These are phyloP conservation scores for Orbilia ellipsospora DNA, from an alignment of 2,329 filamentous ascomycete genomes.

Conservation along the genomic window DNA sequence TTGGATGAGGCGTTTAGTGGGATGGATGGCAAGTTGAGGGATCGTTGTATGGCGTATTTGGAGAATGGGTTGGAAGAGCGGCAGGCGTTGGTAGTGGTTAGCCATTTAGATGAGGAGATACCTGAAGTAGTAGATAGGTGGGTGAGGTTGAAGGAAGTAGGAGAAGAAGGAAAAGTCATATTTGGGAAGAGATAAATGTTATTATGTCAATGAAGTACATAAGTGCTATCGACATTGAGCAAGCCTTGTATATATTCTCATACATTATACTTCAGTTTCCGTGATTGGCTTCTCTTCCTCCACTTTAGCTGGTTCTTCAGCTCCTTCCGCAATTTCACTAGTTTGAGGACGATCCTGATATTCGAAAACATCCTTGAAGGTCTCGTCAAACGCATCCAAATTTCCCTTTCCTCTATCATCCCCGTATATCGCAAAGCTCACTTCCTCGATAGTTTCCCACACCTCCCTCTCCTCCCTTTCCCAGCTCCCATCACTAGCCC, in stretches of 20 bases:
- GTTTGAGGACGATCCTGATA: background rate
- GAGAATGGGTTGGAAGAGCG: slow-evolving; percentile 66
- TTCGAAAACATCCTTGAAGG: slow-evolving; percentile 64
- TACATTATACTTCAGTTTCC: background rate
- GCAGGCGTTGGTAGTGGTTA: slow-evolving; percentile 91
- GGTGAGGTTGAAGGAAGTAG: slow-evolving; percentile 57
- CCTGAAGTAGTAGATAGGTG: slow-evolving; percentile 65
- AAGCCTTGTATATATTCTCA: background rate
- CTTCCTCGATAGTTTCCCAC: slow-evolving; percentile 66
- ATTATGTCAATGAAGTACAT: no score
- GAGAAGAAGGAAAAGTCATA: slow-evolving; percentile 37
- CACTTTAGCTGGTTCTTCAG: background rate
- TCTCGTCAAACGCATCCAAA: slow-evolving; percentile 66
- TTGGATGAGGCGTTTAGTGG: slow-evolving; percentile 89
- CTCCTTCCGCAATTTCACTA: background rate
- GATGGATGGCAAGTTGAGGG: slow-evolving; percentile 82
- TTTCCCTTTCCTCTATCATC: slow-evolving; percentile 63
- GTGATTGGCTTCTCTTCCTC: background rate
- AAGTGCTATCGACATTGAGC: background rate
- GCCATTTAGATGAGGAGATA: slow-evolving; percentile 89
- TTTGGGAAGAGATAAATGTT: slow-evolving; percentile 16
- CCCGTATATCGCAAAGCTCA: slow-evolving; percentile 70
- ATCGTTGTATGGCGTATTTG: slow-evolving; percentile 87
- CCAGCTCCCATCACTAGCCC: slow-evolving; percentile 12
- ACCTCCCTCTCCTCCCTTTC: slow-evolving; percentile 59